phyloP scores from a whole-genome alignment of 306 rosid genomes.

The Prinsepia uniflora region DNA sequence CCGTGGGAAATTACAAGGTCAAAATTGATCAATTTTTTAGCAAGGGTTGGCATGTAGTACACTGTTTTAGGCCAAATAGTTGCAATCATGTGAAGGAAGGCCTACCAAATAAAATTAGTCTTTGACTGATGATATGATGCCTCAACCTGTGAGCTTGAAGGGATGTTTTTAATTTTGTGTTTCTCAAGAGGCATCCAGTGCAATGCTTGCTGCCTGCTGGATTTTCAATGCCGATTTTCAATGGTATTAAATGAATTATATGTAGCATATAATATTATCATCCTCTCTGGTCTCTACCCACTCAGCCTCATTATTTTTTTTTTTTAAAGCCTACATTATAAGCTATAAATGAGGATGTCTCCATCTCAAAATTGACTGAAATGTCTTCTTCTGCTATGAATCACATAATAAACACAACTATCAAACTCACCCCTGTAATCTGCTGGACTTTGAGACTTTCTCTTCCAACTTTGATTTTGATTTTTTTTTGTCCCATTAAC shows the following conservation, averaged over 20 bases:
- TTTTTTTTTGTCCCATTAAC: background rate
- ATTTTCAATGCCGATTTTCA: no score
- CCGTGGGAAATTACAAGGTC: conserved; percentile 35
- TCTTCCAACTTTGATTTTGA: background rate
- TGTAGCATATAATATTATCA: no score
- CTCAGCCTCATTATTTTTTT: no score
- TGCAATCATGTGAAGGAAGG: background rate
- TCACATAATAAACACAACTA: background rate
- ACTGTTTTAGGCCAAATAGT: background rate
- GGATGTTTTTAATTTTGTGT: background rate
- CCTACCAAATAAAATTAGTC: background rate
- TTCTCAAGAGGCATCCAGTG: background rate
- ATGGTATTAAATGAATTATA: no score
- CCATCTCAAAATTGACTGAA: background rate
- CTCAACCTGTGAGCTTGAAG: background rate
- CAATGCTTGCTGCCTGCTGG: background rate
- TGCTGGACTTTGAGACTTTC: background rate
- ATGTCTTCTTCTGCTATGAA: background rate
- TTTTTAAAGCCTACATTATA: no score
- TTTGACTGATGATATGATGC: background rate
- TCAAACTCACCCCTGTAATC: background rate
- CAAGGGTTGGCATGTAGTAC: background rate
- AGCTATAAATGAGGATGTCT: no score
- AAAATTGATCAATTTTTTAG: conserved; percentile 25
- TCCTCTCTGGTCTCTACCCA: no score